A percentile compares a stretch with the other conserved stretches of the same genome.
Evolutionary conservation across 257 asterid species (phyloP).

Genomic region (Catharanthus roseus): DNA sequence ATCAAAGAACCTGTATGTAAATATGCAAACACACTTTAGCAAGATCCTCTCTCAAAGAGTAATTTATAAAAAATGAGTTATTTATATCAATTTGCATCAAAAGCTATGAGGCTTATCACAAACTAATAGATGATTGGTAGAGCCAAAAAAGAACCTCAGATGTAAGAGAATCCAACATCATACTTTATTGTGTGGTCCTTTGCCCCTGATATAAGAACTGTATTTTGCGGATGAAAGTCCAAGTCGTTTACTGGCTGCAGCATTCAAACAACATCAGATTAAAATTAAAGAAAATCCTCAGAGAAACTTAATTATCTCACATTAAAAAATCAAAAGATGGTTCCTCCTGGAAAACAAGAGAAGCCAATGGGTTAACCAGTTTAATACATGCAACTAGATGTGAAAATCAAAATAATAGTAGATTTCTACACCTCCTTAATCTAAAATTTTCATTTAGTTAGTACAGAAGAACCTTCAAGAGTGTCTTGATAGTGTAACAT

Average conservation of each 20-base stretch:
- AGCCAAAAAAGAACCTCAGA: constrained; percentile 16
- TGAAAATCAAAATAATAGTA: neutral
- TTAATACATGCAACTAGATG: neutral
- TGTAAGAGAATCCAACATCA: constrained; percentile 14
- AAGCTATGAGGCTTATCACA: neutral
- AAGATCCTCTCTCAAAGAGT: neutral
- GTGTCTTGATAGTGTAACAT: neutral
- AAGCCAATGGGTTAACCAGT: neutral
- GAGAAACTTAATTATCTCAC: neutral
- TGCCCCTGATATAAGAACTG: constrained; percentile 77
- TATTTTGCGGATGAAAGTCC: constrained; percentile 87
- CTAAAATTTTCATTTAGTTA: constrained; percentile 14
- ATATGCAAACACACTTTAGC: constrained; percentile 11
- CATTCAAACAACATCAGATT: neutral
- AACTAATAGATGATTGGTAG: neutral
- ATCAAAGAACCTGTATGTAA: constrained; percentile 68
- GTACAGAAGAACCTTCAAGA: constrained; percentile 8
- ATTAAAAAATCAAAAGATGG: constrained; percentile 9
- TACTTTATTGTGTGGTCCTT: constrained; percentile 91
- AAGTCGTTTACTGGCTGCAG: constrained; percentile 86
- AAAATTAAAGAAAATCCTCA: neutral
- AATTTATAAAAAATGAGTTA: neutral
- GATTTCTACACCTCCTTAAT: neutral
- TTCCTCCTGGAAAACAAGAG: neutral
- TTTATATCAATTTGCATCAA: constrained; percentile 2